Evolutionary conservation across 192 early-diverging fungal species (phyloP).

Genomic region (Geranomyces variabilis): DNA sequence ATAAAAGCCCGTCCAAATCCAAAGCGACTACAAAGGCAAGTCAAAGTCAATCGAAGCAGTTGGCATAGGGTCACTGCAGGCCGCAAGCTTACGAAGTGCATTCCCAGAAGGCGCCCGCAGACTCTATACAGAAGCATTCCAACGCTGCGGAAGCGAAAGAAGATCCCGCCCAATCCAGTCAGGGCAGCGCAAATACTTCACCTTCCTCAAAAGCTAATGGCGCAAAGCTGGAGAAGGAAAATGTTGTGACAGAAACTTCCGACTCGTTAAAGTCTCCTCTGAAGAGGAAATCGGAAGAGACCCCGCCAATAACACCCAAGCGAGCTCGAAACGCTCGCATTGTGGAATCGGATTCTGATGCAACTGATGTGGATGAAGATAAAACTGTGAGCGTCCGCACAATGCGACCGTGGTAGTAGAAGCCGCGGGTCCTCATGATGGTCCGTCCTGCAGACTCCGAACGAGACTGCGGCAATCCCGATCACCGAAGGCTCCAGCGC

Average conservation of each 20-base stretch:
- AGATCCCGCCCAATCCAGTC: neutral
- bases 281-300: conserved; percentile 1
- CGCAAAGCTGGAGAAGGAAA: conserved; percentile 5
- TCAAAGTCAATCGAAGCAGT: neutral
- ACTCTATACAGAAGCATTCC: neutral
- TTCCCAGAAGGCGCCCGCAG: neutral
- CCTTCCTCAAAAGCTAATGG: neutral
- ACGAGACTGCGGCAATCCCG: neutral
- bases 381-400: neutral
- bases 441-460: neutral
- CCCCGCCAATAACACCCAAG: neutral
- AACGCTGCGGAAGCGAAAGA: neutral
- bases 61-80: neutral
- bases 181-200: neutral
- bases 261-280: neutral
- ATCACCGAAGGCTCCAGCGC: neutral
- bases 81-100: neutral
- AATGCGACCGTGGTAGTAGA: neutral
- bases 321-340: neutral
- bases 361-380: neutral
- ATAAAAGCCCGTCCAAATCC: neutral
- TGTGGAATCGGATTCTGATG: conserved; percentile 8
- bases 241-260: neutral
- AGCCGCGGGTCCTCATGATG: neutral
- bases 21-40: neutral